Evolutionary conservation across 2,329 filamentous ascomycete species (phyloP), one percentile per base, ranked within the genome.

Genomic region (Sporothrix sp.): DNA sequence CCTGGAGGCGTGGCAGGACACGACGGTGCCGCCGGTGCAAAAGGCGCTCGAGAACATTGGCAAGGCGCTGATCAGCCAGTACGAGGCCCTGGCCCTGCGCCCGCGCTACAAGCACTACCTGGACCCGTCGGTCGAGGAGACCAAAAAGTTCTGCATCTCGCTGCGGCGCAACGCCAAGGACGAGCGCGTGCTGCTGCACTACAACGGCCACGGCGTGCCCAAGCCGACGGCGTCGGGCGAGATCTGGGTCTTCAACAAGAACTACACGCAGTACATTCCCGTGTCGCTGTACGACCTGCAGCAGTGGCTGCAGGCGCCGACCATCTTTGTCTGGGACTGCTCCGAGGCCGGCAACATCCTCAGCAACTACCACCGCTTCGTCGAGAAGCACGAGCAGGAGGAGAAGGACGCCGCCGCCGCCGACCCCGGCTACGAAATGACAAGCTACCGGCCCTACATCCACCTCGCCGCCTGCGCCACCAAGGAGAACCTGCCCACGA

Each of bases 181-280:
- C 52, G 93, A 98, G 70, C 78, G 93, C 45, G 88, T 98, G 2
- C 72, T 98, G n/a, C 87, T 98, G 60, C 93, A 98, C 65, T 98
- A 98, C 73, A 98, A 98, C 61, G 93, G 93, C 14, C 93, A 98
- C 65, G 93, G 93, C 42, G 93, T 98, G 10, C 93, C 93, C 1
- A 88, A 96, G 62, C 93, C 93, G 3, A 98, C 93, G 1, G 82
- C 86, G 3, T 96, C 91, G 4, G 93, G 93, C 13, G 93, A 98
- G 66, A 95, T 98, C 18, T 98, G 93, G 93, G 94, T 97, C 5
- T 98, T 98, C 67, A 98, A 98, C 68, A 91, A 93, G 60, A 97
- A 88, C 58, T 98, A 96, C 65, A 98, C 93, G 0, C 93, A 98
- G 67, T 98, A 98, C 64, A 98, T 98, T 37, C 93, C 93, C 0